These are phyloP conservation scores for Drechslera avenae DNA, from an alignment of 2,329 filamentous ascomycete genomes.

Conservation along the genomic window DNA sequence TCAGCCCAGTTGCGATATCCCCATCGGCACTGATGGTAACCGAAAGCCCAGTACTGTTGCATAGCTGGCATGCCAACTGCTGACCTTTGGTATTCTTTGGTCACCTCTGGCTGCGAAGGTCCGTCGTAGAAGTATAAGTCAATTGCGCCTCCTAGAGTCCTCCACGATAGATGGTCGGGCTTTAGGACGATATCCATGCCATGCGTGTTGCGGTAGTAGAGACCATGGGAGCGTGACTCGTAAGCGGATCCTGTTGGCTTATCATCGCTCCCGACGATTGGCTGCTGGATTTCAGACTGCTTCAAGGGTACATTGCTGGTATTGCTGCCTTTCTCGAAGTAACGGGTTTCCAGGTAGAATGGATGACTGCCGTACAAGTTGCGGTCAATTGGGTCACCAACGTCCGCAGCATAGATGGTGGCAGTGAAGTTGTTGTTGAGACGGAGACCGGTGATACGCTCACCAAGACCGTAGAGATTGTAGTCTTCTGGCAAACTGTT, in stretches of 20 bases:
- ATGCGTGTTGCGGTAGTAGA: conserved; percentile 78
- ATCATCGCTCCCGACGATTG: conserved; percentile 14
- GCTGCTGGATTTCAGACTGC: conserved; percentile 54
- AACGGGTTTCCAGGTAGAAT: conserved; percentile 79
- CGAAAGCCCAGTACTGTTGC: conserved; percentile 79
- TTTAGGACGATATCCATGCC: conserved; percentile 73
- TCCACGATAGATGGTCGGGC: conserved; percentile 71
- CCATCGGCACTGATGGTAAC: conserved; percentile 84
- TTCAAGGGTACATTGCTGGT: conserved; percentile 60
- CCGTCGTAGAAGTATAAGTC: conserved; percentile 82
- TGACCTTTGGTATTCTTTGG: conserved; percentile 70
- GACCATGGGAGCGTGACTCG: conserved; percentile 72
- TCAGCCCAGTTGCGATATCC: conserved; percentile 77
- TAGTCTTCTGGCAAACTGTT: conserved; percentile 71
- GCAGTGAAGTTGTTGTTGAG: conserved; percentile 75
- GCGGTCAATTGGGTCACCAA: conserved; percentile 65
- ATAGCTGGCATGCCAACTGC: conserved; percentile 74
- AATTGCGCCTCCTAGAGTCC: conserved; percentile 74
- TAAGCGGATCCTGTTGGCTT: conserved; percentile 56
- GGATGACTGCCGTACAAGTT: conserved; percentile 81
- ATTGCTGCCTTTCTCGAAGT: conserved; percentile 63
- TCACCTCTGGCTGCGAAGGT: conserved; percentile 70
- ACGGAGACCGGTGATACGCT: conserved; percentile 72
- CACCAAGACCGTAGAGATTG: conserved; percentile 76
- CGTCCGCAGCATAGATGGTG: conserved; percentile 71